Conservation (phyloP, 2,329 filamentous ascomycete species). For the Thielaviopsis euricoi region DNA sequence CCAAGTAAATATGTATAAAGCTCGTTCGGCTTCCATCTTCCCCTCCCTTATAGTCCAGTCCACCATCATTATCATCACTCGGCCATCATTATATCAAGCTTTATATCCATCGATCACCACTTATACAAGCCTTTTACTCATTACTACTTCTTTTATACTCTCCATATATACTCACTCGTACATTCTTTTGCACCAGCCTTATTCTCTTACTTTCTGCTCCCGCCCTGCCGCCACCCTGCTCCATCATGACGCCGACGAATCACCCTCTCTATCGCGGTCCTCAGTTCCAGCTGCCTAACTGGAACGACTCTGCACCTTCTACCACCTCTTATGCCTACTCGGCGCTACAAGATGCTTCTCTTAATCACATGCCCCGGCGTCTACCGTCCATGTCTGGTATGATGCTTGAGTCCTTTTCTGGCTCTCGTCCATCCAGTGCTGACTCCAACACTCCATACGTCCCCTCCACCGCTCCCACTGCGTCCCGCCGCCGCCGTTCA, state of each 20-base stretch:
- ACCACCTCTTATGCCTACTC: background rate
- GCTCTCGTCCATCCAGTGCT: background rate
- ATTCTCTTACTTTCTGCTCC: background rate
- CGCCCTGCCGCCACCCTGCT: no score
- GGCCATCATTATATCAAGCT: no score
- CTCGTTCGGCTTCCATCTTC: no score
- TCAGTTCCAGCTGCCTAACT: background rate
- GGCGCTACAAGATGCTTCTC: background rate
- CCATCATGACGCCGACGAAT: background rate
- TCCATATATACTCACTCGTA: no score
- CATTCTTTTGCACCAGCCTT: no score
- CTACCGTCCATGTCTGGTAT: background rate
- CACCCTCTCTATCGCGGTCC: background rate
- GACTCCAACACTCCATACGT: background rate
- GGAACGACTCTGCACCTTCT: background rate
- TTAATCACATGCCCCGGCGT: background rate
- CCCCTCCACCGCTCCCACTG: background rate
- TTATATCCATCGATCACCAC: no score
- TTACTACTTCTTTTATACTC: no score
- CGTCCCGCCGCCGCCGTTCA: background rate
- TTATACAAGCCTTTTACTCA: no score
- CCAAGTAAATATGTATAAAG: no score
- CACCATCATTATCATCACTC: no score
- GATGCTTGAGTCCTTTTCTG: background rate
- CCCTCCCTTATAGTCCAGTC: no score